These are phyloP conservation scores for Daldinia concentrica DNA, from an alignment of 495 filamentous ascomycete genomes.

Conservation along the genomic window DNA sequence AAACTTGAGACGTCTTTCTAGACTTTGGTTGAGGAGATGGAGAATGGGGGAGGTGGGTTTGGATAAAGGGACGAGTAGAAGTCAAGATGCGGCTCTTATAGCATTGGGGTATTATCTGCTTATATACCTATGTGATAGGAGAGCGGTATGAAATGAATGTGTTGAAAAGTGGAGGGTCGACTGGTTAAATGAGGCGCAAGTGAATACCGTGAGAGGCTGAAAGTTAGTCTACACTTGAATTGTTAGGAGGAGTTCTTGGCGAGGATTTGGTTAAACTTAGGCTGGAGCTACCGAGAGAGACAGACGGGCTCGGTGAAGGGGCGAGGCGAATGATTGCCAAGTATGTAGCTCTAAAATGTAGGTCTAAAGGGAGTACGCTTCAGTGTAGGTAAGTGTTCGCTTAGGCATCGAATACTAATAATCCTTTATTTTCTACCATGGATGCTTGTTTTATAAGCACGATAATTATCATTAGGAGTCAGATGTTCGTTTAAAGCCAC, in stretches of 20 bases:
- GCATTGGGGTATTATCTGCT: background rate
- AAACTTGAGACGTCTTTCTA: background rate
- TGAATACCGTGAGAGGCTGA: background rate
- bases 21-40: background rate
- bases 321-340: background rate
- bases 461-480: background rate
- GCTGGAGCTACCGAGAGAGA: background rate
- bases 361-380: too few relatives aligned
- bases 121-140: background rate
- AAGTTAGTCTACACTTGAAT: background rate
- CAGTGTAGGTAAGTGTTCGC: background rate
- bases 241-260: background rate
- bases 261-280: background rate
- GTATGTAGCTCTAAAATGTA: background rate
- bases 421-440: background rate
- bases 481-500: background rate
- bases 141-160: background rate
- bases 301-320: slow-evolving; percentile 3
- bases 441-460: background rate
- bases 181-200: slow-evolving; percentile 1
- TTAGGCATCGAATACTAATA: background rate
- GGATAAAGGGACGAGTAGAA: background rate
- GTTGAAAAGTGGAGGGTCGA: background rate
- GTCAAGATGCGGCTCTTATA: background rate
- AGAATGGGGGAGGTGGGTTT: background rate